Evolutionary conservation across 1,284 basidiomycete species (phyloP).

Genomic region (Microbotryum saponariae): DNA sequence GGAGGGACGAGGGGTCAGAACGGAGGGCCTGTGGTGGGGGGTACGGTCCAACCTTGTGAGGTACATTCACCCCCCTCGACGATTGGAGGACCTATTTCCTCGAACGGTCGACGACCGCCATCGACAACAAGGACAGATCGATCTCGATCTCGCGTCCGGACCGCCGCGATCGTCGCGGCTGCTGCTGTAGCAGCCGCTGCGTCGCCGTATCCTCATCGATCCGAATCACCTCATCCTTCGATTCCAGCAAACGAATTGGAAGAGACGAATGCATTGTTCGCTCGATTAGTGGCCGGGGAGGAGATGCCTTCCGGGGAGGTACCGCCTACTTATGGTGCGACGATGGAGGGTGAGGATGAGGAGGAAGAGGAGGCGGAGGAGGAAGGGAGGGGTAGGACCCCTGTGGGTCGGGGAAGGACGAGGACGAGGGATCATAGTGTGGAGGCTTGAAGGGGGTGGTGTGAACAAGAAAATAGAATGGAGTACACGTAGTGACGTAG

Average conservation of each 20-base stretch:
- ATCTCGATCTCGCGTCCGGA: conserved; percentile 1
- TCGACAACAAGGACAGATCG: conserved; percentile 8
- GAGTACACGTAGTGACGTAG: background rate
- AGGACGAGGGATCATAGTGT: background rate
- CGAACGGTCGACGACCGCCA: background rate
- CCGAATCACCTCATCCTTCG: background rate
- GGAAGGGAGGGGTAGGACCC: background rate
- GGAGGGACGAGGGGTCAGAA: background rate
- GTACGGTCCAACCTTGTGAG: no score
- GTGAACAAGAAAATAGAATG: conserved; percentile 5
- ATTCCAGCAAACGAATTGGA: background rate
- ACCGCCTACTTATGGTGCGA: conserved; percentile 55
- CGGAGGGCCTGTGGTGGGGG: no score
- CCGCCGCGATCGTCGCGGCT: background rate
- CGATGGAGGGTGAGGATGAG: conserved; percentile 20
- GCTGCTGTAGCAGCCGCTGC: background rate
- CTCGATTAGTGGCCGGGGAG: conserved; percentile 56
- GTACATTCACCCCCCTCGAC: no score
- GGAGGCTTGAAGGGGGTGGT: background rate
- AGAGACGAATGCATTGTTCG: conserved; percentile 29
- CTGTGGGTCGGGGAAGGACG: background rate
- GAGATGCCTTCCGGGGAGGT: conserved; percentile 57
- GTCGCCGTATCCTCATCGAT: conserved; percentile 27
- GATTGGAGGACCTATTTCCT: no score
- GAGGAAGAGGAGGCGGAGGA: background rate